Base-by-base conservation (phyloP, 768 basidiomycete species). In the Boletus bicolor region DNA sequence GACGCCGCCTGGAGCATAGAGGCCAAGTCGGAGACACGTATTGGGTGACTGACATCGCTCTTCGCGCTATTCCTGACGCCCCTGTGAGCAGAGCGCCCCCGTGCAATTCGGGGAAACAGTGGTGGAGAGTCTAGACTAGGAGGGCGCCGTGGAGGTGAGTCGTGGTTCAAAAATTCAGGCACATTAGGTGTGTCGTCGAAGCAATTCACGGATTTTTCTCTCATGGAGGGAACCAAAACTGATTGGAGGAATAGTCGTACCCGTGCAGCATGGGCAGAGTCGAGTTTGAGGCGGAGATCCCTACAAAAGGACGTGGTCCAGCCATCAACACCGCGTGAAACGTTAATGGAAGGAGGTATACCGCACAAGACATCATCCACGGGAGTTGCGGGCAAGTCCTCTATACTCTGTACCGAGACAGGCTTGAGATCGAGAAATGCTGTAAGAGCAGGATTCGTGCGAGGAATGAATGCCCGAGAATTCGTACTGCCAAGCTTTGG, bases 351-450 rank as follows among this genome's bases (percentile, higher is more conserved):
- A 44, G 36, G 39, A 49, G 32, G 42, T 24, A 43, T 19, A 36
- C 60, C 80, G 49, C 42, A 82, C 82, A 82, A 64, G 7, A 75
- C 67, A 14, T 76, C 71, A 8, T 79, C 72, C 2, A 64, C 17
- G 12, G 73, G 59, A 55, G 68, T 67, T 48, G 61, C 43, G 8
- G 60, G 52, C 14, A 69, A 65, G 19, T 79, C 73, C 36, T 65
- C 63, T 7, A 74, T 56, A 53, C 57, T 56, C 44, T 76, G 70
- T 5, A 73, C 64, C 6, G 59, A 42, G 34, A 79, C 61, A 10
- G 64, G 10, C 4, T 51, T 42, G 14, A 76, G 55, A 15, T 51
- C 53, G 12, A 63, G 67, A 52, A 56, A 67, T 26, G 59, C 55
- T 21, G 53, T 56, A 46, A 71, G 64, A 38, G 58, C 61, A 35